Conservation (phyloP, 2,329 filamentous ascomycete species). For the Epichloe hybrida region DNA sequence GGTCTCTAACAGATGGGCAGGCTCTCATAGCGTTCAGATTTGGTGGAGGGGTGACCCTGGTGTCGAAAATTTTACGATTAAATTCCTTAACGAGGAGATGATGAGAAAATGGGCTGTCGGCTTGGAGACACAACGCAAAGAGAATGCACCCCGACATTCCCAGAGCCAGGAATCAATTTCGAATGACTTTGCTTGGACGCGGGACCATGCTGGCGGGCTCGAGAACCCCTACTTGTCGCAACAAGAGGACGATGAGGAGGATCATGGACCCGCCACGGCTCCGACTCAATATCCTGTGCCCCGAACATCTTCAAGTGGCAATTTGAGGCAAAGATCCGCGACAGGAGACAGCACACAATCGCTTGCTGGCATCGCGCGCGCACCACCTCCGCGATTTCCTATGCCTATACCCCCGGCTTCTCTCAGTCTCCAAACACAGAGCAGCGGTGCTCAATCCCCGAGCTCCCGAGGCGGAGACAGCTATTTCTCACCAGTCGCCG, state of each 20-base stretch:
- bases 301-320: conserved; percentile 51
- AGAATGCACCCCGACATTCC: conserved; percentile 36
- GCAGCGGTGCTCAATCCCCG: conserved; percentile 40
- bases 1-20: conserved; percentile 31
- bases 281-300: conserved; percentile 24
- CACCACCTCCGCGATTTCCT: conserved; percentile 59
- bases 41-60: conserved; percentile 97
- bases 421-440: conserved; percentile 56
- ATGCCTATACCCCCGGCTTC: conserved; percentile 42
- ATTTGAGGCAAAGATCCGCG: conserved; percentile 60
- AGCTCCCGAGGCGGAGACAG: conserved; percentile 55
- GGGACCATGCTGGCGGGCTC: conserved; percentile 48
- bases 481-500: conserved; percentile 81
- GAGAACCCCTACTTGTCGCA: conserved; percentile 67
- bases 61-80: conserved; percentile 92
- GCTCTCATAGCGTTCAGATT: conserved; percentile 89
- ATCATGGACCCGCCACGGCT: conserved; percentile 25
- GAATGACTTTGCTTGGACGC: conserved; percentile 72
- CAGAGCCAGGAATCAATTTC: conserved; percentile 36
- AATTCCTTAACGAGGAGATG: conserved; percentile 78
- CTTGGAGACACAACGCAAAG: conserved; percentile 63
- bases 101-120: conserved; percentile 86
- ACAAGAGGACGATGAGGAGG: conserved; percentile 49
- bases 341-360: conserved; percentile 57
- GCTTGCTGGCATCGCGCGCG: conserved; percentile 41